Conservation (phyloP, 106 monocot species). For the Dendrobium catenatum region DNA sequence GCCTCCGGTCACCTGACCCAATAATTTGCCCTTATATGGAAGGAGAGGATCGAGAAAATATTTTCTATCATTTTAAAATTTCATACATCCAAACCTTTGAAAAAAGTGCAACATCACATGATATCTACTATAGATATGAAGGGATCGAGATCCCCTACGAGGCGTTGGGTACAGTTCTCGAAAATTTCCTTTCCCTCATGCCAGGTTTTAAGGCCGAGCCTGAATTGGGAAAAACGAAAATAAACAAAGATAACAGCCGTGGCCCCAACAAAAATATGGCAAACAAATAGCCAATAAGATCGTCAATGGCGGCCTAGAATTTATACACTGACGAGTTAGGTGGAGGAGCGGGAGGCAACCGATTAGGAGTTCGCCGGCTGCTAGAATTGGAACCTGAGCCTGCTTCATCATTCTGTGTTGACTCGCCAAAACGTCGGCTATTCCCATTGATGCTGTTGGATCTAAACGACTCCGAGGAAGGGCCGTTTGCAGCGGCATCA, state of each 20-base stretch:
- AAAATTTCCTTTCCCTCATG: too few relatives aligned
- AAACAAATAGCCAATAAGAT: not conserved
- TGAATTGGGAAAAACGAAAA: not conserved
- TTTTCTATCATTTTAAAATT: too few relatives aligned
- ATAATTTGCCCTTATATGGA: too few relatives aligned
- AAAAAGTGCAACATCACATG: too few relatives aligned
- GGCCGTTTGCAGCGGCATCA: conserved; percentile 67
- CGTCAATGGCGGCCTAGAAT: conserved; percentile 22
- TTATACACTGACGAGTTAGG: conserved; percentile 27
- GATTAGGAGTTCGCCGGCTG: conserved; percentile 80
- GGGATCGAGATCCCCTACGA: too few relatives aligned
- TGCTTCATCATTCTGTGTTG: conserved; percentile 52
- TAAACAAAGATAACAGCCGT: not conserved
- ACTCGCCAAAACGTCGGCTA: conserved; percentile 42
- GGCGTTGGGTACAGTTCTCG: too few relatives aligned
- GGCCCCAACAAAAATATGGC: conserved; percentile 18
- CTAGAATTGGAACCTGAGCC: conserved; percentile 44
- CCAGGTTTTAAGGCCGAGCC: not conserved
- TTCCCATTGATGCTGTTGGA: conserved; percentile 50
- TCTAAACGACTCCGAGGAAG: conserved; percentile 22
- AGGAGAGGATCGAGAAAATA: too few relatives aligned
- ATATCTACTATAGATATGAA: too few relatives aligned
- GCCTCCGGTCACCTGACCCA: too few relatives aligned
- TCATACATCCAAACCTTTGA: too few relatives aligned
- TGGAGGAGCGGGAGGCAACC: conserved; percentile 81